These are phyloP conservation scores for Fusarium nanum DNA, from an alignment of 2,329 filamentous ascomycete species.

Conservation along the genomic window DNA sequence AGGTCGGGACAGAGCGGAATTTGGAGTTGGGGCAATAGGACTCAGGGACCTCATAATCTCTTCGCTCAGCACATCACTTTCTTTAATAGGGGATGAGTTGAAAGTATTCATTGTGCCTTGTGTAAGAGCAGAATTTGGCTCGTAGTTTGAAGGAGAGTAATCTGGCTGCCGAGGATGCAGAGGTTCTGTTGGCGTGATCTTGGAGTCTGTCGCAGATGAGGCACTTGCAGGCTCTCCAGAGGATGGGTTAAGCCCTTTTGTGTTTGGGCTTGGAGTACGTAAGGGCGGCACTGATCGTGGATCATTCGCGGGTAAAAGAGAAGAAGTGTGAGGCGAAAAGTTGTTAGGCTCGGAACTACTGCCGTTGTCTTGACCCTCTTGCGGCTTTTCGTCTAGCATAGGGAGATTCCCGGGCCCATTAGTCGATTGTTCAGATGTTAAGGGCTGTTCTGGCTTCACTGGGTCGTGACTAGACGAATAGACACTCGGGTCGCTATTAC, in stretches of 20 bases:
- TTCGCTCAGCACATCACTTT: slow-evolving; percentile 77
- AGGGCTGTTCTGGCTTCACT: slow-evolving; percentile 28
- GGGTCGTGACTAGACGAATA: slow-evolving; percentile 18
- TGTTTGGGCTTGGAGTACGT: slow-evolving; percentile 50
- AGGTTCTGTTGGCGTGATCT: slow-evolving; percentile 58
- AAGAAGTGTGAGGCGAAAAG: not conserved
- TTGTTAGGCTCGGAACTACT: not conserved
- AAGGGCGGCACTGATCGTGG: slow-evolving; percentile 49
- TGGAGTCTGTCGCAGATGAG: slow-evolving; percentile 23
- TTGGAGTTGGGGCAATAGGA: slow-evolving; percentile 54
- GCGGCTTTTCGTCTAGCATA: slow-evolving; percentile 15
- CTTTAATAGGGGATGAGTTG: slow-evolving; percentile 68
- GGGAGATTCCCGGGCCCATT: slow-evolving; percentile 5
- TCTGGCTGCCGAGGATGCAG: slow-evolving; percentile 57
- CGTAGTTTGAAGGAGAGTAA: slow-evolving; percentile 51
- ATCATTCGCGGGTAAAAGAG: slow-evolving; percentile 36
- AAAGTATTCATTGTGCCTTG: slow-evolving; percentile 61
- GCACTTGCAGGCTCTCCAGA: slow-evolving; percentile 11
- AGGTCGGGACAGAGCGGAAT: slow-evolving; percentile 24
- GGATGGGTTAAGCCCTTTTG: slow-evolving; percentile 21
- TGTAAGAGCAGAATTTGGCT: slow-evolving; percentile 54
- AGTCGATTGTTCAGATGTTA: slow-evolving; percentile 2
- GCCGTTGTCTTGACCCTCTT: not conserved
- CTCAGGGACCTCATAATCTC: slow-evolving; percentile 80
- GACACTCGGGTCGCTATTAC: slow-evolving; percentile 29